These are phyloP conservation scores for Botryotinia narcissicola DNA, from an alignment of 2,329 filamentous ascomycete genomes.

Conservation along the genomic window DNA sequence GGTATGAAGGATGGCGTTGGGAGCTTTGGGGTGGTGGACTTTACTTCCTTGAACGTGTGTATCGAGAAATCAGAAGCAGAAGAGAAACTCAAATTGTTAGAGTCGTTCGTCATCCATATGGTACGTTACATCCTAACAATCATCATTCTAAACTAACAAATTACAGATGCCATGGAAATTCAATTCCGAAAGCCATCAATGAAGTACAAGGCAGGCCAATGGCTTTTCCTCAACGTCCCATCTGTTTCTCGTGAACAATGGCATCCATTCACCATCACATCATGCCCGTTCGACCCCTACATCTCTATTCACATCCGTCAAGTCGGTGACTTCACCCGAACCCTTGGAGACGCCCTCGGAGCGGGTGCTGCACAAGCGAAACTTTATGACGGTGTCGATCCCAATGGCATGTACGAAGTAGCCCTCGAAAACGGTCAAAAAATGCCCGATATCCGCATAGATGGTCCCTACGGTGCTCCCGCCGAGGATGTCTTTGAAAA, in stretches of 20 bases:
- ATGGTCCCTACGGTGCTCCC: constrained; percentile 93
- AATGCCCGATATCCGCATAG: constrained; percentile 87
- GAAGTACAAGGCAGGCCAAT: constrained; percentile 97
- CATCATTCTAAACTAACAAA: constrained; percentile 34
- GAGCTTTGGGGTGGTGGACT: constrained; percentile 82
- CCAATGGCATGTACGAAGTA: constrained; percentile 96
- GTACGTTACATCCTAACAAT: constrained; percentile 43
- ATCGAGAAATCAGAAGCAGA: constrained; percentile 82
- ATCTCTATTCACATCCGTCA: constrained; percentile 93
- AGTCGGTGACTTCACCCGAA: constrained; percentile 91
- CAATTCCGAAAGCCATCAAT: constrained; percentile 96
- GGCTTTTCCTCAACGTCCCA: constrained; percentile 94
- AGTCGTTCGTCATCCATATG: constrained; percentile 93
- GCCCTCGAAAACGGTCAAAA: constrained; percentile 88
- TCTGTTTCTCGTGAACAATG: constrained; percentile 87
- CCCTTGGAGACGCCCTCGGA: constrained; percentile 94
- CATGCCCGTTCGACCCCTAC: constrained; percentile 93
- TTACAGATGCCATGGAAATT: constrained; percentile 84
- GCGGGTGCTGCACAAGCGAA: constrained; percentile 84
- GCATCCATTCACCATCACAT: constrained; percentile 99
- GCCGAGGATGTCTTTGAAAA: constrained; percentile 97
- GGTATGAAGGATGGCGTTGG: constrained; percentile 97
- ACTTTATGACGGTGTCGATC: constrained; percentile 86
- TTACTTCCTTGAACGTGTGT: constrained; percentile 85
- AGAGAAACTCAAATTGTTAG: constrained; percentile 86